Base-by-base conservation (phyloP, 345 rosid genomes). In the Corchorus capsularis region DNA sequence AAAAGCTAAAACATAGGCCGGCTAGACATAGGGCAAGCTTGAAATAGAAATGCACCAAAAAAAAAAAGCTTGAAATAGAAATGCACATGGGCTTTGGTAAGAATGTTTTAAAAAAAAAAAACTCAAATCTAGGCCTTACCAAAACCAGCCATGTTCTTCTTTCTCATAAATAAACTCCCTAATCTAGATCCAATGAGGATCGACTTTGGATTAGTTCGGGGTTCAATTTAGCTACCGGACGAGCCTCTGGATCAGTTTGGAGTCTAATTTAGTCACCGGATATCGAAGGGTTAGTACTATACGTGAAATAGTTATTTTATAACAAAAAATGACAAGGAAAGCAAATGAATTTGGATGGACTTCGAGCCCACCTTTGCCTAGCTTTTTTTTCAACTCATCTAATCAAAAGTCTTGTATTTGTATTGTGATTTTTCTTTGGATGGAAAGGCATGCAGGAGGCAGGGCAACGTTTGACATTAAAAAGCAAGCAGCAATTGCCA, bases 21-120 rank as follows among this genome's bases (percentile, higher is more conserved):
- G 55, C 57, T 17, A 17, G 5, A 69, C 57, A 14, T 49, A 17
- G 46, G 19, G 5, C 35, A 45, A 66, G 54, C 55, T 20, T 9
- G 46, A 47, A 69, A 52, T 70, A n/a, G 34, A 37, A 53, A 37
- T n/a, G 17, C 61, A 52, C 74, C n/a, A n/a, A n/a, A n/a, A n/a
- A n/a, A n/a, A n/a, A n/a, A n/a, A 45, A 66, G 54, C 55, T 20
- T 9, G 46, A 47, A 69, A 52, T 70, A n/a, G 34, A 37, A 53
- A 37, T n/a, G 17, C 61, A 52, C 74, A n/a, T n/a, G 61, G 73
- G 61, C 22, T 52, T 35, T 17, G 12, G n/a, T n/a, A n/a, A 16
- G 0, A 22, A 5, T 4, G 45, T 17, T 22, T 16, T 16, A 6
- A 41, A 49, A 50, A 1, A 8, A 6, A 3, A 27, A 6, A 68